A percentile compares a stretch with the other conserved stretches of the same genome.
Conservation (phyloP, 2,329 filamentous ascomycete genomes). For the Reticulascus tulasneorum region DNA sequence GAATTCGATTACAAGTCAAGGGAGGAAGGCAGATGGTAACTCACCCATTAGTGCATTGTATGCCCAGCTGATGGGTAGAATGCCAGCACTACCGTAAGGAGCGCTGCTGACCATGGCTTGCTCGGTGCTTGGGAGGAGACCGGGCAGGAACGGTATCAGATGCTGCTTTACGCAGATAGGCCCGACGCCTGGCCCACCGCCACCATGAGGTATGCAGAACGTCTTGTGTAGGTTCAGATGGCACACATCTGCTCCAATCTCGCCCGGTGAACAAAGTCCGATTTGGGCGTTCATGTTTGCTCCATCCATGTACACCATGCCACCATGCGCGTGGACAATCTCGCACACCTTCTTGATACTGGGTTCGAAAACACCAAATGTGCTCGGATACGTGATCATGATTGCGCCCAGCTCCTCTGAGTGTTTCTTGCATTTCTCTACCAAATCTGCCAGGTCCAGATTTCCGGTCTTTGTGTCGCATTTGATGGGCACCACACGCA, state of each 20-base stretch:
- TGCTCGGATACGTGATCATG: slow-evolving; percentile 96
- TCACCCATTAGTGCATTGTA: slow-evolving; percentile 98
- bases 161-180: slow-evolving; percentile 89
- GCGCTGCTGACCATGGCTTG: slow-evolving; percentile 71
- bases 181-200: slow-evolving; percentile 88
- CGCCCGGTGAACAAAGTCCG: slow-evolving; percentile 87
- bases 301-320: slow-evolving; percentile 97
- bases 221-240: slow-evolving; percentile 98
- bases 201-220: slow-evolving; percentile 96
- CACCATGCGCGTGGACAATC: slow-evolving; percentile 80
- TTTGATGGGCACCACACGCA: slow-evolving; percentile 90
- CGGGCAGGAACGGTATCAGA: slow-evolving; percentile 71
- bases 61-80: slow-evolving; percentile 89
- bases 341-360: slow-evolving; percentile 80
- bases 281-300: slow-evolving; percentile 99
- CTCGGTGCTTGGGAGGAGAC: slow-evolving; percentile 27
- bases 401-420: slow-evolving; percentile 82
- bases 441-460: slow-evolving; percentile 79
- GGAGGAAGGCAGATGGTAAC: slow-evolving; percentile 27
- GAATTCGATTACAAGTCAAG: too few relatives aligned
- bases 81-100: slow-evolving; percentile 82
- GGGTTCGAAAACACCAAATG: slow-evolving; percentile 92
- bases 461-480: slow-evolving; percentile 86
- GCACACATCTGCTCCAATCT: slow-evolving; percentile 94
- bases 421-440: slow-evolving; percentile 85